phyloP scores from a whole-genome alignment of 2,329 filamentous ascomycete genomes.

The Clonostachys byssicola region DNA sequence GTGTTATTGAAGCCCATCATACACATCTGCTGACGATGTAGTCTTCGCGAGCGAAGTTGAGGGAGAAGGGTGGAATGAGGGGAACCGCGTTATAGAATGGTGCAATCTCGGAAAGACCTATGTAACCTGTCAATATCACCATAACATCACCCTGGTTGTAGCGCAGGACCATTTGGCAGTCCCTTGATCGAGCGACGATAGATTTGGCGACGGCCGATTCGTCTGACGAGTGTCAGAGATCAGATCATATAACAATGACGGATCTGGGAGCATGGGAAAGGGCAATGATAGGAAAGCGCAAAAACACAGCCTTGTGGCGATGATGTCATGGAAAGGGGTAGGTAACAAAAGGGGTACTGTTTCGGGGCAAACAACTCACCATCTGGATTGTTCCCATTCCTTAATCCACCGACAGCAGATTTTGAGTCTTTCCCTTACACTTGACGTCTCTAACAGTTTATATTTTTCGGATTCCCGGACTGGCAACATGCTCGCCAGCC shows the following conservation, averaged over 20 bases:
- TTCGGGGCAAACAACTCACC: conserved; percentile 46
- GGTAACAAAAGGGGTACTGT: not conserved
- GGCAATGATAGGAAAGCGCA: too few relatives aligned
- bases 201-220: not conserved
- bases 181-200: too few relatives aligned
- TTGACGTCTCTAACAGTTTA: conserved; percentile 64
- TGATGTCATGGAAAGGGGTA: not conserved
- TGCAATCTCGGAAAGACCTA: too few relatives aligned
- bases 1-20: too few relatives aligned
- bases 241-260: too few relatives aligned
- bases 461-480: conserved; percentile 79
- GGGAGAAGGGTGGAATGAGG: too few relatives aligned
- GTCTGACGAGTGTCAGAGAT: not conserved
- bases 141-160: too few relatives aligned
- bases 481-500: conserved; percentile 81
- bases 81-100: too few relatives aligned
- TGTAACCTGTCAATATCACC: too few relatives aligned
- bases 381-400: conserved; percentile 65
- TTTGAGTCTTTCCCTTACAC: conserved; percentile 77
- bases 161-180: not conserved
- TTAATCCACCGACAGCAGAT: conserved; percentile 77
- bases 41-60: too few relatives aligned
- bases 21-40: too few relatives aligned
- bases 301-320: not conserved
- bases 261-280: too few relatives aligned